A percentile compares a stretch with the other conserved stretches of the same genome.
Conservation (phyloP, 352 stramenopile genomes). For the Phytophthora megakarya region DNA sequence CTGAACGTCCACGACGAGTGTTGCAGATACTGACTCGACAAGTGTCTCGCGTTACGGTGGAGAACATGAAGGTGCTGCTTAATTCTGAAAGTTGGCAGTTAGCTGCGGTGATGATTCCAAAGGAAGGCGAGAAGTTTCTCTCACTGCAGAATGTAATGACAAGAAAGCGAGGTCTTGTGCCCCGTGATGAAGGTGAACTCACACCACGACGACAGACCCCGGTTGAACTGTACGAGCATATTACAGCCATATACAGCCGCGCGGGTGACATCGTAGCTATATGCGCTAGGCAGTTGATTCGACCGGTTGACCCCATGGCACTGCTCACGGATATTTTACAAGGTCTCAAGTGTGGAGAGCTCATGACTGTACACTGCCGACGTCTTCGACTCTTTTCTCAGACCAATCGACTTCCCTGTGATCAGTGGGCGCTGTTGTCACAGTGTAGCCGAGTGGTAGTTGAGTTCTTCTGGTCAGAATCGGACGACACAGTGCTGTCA, state of each 20-base stretch:
- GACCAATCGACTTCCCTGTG: conserved; percentile 52
- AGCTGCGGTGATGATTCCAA: conserved; percentile 36
- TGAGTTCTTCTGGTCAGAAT: conserved; percentile 47
- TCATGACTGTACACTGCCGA: conserved; percentile 46
- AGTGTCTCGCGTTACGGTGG: conserved; percentile 44
- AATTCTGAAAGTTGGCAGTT: conserved; percentile 60
- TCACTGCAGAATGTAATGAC: conserved; percentile 23
- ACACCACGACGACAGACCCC: conserved; percentile 1
- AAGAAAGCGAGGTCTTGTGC: conserved; percentile 8
- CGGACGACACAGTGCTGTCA: background rate
- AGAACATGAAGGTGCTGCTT: conserved; percentile 61
- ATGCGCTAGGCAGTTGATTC: conserved; percentile 55
- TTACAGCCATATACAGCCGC: conserved; percentile 51
- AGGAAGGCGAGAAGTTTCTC: conserved; percentile 9
- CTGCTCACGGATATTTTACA: conserved; percentile 42
- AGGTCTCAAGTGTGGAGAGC: conserved; percentile 31
- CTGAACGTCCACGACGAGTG: conserved; percentile 49
- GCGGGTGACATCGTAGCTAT: conserved; percentile 60
- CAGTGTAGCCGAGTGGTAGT: conserved; percentile 36
- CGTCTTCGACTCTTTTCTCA: conserved; percentile 60
- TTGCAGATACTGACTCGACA: conserved; percentile 59
- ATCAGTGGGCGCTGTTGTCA: conserved; percentile 51
- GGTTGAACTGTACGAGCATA: conserved; percentile 53
- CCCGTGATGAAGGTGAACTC: background rate
- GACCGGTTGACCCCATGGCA: conserved; percentile 39